Evolutionary conservation across 2,329 filamentous ascomycete species (phyloP).

Genomic region (Trichothecium roseum): DNA sequence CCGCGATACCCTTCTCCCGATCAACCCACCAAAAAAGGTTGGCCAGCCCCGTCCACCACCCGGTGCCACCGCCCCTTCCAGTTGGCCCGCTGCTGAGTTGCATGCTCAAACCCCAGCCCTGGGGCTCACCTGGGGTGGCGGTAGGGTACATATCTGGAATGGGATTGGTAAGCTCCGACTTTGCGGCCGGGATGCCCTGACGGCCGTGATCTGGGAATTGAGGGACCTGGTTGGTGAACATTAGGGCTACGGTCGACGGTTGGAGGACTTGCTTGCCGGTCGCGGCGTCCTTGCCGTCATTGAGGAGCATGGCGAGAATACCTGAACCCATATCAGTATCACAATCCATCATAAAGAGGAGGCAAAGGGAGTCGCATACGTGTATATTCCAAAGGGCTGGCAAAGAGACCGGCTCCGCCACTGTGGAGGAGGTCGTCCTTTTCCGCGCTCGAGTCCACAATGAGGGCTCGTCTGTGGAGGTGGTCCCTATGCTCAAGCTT

Average conservation of each 20-base stretch:
- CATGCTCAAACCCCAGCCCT: constrained; percentile 55
- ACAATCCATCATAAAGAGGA: not conserved
- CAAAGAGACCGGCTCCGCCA: constrained; percentile 52
- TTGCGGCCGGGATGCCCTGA: constrained; percentile 31
- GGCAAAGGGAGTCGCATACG: constrained; percentile 25
- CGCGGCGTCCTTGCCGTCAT: constrained; percentile 48
- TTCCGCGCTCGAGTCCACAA: constrained; percentile 28
- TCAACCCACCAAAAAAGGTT: constrained; percentile 28
- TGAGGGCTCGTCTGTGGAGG: constrained; percentile 29
- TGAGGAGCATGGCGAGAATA: constrained; percentile 51
- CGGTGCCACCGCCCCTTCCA: constrained; percentile 40
- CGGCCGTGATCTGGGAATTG: constrained; percentile 41
- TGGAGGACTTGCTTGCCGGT: constrained; percentile 31
- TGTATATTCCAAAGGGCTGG: constrained; percentile 48
- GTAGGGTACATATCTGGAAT: constrained; percentile 40
- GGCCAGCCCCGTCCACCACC: constrained; percentile 12
- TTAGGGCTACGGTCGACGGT: constrained; percentile 46
- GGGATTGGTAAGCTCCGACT: constrained; percentile 35
- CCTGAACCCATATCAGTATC: constrained; percentile 30
- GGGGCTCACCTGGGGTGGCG: too few relatives aligned
- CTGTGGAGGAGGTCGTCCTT: constrained; percentile 35
- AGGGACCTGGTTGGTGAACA: constrained; percentile 56
- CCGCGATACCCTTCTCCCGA: constrained; percentile 45
- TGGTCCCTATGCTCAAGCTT: constrained; percentile 35
- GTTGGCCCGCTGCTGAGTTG: constrained; percentile 40